Percentiles rank a stretch among this genome's conserved stretches.
phyloP scores from a whole-genome alignment of 306 rosid species.

The Vigna reflexopilosa region DNA sequence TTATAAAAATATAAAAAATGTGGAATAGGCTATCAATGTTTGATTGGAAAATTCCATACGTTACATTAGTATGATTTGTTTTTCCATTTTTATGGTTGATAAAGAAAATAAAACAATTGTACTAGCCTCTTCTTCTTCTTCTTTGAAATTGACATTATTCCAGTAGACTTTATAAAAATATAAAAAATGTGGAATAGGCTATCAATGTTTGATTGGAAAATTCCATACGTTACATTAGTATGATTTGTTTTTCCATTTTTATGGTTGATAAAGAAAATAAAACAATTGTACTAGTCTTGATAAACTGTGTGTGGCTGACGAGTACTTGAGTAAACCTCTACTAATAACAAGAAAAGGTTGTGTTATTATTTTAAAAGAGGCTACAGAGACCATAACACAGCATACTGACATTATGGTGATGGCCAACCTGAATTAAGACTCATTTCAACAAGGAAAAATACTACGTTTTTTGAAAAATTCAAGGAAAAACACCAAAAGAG shows the following conservation, averaged over 20 bases:
- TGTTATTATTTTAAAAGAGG: constrained; percentile 15
- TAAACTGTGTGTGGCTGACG: constrained; percentile 4
- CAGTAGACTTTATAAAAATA: neutral
- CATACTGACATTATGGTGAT: neutral
- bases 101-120: neutral
- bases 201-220: neutral
- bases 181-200: constrained; percentile 9
- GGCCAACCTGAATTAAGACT: neutral
- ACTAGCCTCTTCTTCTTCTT: neutral
- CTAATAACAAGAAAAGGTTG: constrained; percentile 5
- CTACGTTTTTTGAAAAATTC: neutral
- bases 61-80: neutral
- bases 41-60: constrained; percentile 8
- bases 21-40: constrained; percentile 1
- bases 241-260: neutral
- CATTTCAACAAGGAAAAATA: constrained; percentile 16
- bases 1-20: neutral
- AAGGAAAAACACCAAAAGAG: neutral
- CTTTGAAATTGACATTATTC: constrained; percentile 9
- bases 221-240: constrained; percentile 3
- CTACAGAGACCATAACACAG: neutral
- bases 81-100: constrained; percentile 7
- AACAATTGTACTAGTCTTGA: constrained; percentile 3
- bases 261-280: neutral
- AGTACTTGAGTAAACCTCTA: constrained; percentile 17